phyloP scores from a whole-genome alignment of 2,329 filamentous ascomycete species.

The Magnaporthiopsis incrustans region DNA sequence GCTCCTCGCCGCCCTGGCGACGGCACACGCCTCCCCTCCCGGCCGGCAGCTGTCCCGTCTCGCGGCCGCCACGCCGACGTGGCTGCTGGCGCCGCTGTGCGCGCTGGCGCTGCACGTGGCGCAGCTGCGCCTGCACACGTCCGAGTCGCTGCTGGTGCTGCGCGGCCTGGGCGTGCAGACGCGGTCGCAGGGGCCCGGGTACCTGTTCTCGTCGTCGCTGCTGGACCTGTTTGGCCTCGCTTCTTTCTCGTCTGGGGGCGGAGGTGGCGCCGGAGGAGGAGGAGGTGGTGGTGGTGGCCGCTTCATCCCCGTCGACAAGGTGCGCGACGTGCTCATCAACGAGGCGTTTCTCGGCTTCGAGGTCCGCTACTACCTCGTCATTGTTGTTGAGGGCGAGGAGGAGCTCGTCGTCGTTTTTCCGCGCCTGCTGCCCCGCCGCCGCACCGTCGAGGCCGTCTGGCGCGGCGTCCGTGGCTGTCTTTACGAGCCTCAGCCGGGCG shows the following conservation, averaged over 20 bases:
- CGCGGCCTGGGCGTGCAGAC: constrained; percentile 88
- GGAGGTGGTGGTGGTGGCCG: constrained; percentile 18
- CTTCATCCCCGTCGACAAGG: constrained; percentile 81
- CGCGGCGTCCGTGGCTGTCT: constrained; percentile 74
- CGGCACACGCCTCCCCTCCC: constrained; percentile 23
- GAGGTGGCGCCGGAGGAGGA: too few species aligned
- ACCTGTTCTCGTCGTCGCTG: constrained; percentile 9
- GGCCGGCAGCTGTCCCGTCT: constrained; percentile 22
- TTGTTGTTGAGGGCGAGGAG: constrained; percentile 82
- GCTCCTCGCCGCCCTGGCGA: constrained; percentile 18
- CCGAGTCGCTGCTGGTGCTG: constrained; percentile 83
- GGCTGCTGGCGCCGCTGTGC: constrained; percentile 28
- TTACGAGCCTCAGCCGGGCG: constrained; percentile 48
- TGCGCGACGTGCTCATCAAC: constrained; percentile 89
- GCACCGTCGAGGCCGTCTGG: constrained; percentile 83
- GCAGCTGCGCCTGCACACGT: constrained; percentile 41
- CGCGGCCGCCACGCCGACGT: constrained; percentile 28
- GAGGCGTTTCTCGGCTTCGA: constrained; percentile 92
- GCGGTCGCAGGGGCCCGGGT: constrained; percentile 54
- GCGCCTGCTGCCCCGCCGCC: constrained; percentile 61
- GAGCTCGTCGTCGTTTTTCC: constrained; percentile 95
- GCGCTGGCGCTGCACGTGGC: constrained; percentile 33
- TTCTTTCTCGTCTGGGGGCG: neutral
- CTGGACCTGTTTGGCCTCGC: constrained; percentile 16
- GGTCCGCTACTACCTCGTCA: constrained; percentile 79